Base-by-base conservation (phyloP, 2,329 filamentous ascomycete genomes). In the Albophoma yamanashiensis region DNA sequence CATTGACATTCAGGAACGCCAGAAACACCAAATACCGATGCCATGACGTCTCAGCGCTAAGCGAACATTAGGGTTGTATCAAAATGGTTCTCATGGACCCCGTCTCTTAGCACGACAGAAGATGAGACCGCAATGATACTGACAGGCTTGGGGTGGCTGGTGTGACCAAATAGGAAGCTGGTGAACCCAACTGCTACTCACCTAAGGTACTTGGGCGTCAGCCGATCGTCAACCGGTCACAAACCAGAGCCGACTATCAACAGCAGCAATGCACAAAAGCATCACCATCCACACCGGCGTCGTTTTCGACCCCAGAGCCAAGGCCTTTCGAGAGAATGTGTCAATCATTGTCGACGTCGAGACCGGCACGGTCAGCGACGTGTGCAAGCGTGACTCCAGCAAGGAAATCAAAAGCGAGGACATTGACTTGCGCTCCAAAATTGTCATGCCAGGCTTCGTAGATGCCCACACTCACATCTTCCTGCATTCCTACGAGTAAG, bases 391-490 rank as follows among this genome's bases (percentile, higher is more conserved):
- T 15, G 55, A 56, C 22, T 15, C 38, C 6, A 22, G 27, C 55
- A 25, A 36, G 11, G 14, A 9, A 38, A 39, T 56, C 15, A 42
- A 17, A 4, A 65, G 68, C 6, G 71, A 68, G 20, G 76, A 81
- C 47, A 78, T 86, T 63, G 79, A 84, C 61, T 76, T 85, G n/a
- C 76, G 82, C 12, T 78, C 79, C 59, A 74, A 78, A 59, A 72
- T 77, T 27, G 78, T 81, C 6, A 71, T 83, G 57, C 80, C 81
- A 0, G 81, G 80, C 12, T 71, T 83, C 6, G 79, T 84, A 4
- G 81, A 84, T 65, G 76, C 80, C 0, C 80, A 83, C 63, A 82
- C 80, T 0, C 81, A 83, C 65, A 75, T 83, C n/a, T 82, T 84
- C 63, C 70, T 83, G 9, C 81, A 83, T 66, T 69, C 76, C 0